phyloP scores from a whole-genome alignment of 2,329 filamentous ascomycete genomes.

The Diaporthe sp. region DNA sequence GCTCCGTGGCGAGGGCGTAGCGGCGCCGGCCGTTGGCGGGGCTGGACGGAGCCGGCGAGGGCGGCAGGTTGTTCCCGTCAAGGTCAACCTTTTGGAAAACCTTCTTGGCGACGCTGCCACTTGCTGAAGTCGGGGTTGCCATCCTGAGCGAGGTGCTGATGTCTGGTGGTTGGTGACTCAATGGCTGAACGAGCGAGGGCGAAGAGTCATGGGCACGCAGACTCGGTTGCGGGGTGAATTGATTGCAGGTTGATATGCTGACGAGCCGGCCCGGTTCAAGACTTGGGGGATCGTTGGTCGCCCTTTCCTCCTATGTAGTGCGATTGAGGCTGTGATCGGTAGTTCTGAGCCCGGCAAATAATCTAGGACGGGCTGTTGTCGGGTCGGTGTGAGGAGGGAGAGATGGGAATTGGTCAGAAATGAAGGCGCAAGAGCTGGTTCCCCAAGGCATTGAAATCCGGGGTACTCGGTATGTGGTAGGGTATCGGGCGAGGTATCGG shows the following conservation, averaged over 20 bases:
- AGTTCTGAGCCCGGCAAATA: background rate
- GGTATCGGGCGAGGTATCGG: conserved; percentile 22
- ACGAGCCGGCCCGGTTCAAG: conserved; percentile 10
- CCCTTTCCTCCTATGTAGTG: background rate
- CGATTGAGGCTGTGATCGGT: background rate
- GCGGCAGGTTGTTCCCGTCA: conserved; percentile 87
- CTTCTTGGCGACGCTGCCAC: conserved; percentile 49
- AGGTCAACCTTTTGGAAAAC: conserved; percentile 76
- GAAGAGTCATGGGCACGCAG: conserved; percentile 30
- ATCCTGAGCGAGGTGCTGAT: conserved; percentile 18
- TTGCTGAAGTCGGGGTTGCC: conserved; percentile 32
- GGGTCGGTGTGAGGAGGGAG: background rate
- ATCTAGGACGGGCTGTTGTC: background rate
- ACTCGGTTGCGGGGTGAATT: conserved; percentile 20
- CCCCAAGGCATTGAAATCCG: conserved; percentile 27
- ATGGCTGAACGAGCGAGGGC: background rate
- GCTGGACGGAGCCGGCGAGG: conserved; percentile 93
- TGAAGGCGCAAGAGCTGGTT: background rate
- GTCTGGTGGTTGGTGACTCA: conserved; percentile 27
- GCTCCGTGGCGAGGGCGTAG: conserved; percentile 94
- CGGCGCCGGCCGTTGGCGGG: conserved; percentile 84
- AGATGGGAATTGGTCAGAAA: conserved; percentile 8
- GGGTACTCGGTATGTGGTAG: conserved; percentile 29
- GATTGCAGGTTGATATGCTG: background rate
- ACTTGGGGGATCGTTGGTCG: background rate